Evolutionary conservation across 139 green algal species (phyloP), one percentile per base, ranked within the genome.

Genomic region (Chlamydomonas applanata): DNA sequence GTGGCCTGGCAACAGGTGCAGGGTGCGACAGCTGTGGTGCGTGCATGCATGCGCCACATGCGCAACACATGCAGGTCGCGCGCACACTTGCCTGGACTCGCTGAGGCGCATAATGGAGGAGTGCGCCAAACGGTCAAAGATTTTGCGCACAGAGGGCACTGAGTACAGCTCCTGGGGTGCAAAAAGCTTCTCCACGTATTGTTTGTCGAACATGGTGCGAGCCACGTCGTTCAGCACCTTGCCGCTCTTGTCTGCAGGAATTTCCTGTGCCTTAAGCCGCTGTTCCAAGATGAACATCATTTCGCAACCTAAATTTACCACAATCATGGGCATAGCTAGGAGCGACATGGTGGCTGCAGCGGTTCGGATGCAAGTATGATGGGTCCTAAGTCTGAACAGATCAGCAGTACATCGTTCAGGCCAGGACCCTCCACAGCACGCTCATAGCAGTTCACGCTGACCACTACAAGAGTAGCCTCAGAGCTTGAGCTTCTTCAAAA

Each of bases 221-320:
- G 82, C 85, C 3, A 95, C 81, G 69, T 95, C 90, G 17, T 87
- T 63, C 17, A 95, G 76, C 29, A 88, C 83, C 40, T 80, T 76
- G 35, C 59, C 72, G 17, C 68, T 70, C 73, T 93, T 93, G 60
- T 90, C 89, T 14, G 71, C 35, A 0, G 84, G 27, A 22, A 93
- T 90, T 52, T 77, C 73, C 64, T 95, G 90, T 2, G 89, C 90
- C n/a, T 85, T 85, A 1, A 95, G 75, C 2, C 90, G 76, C 69
- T 93, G 90, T 27, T 95, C 85, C 1, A 95, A 69, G 49, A 95
- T 89, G 79, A 91, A 95, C 0, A 93, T 20, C 90, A 95, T 95
- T 73, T 95, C 88, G 2, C 72, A 77, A 0, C 84, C 79, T 19
- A 94, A 36, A 61, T 93, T 93, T n/a, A 85, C 36, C 3, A 93